Evolutionary conservation across 2,329 filamentous ascomycete genomes (phyloP), one percentile per base, ranked within the genome.

Genomic region (Penicillium crustosum): DNA sequence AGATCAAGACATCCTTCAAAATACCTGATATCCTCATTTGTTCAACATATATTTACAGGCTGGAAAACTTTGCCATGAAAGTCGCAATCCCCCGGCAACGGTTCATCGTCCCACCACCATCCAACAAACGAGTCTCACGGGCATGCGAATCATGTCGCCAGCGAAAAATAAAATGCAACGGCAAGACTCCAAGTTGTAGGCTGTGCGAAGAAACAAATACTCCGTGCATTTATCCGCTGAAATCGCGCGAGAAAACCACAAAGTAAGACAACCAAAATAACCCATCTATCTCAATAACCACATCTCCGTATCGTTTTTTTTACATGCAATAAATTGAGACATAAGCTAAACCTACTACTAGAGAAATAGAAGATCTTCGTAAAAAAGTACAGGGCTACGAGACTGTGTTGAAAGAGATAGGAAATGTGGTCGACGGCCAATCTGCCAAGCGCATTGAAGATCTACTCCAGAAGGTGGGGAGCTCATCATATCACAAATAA

Each of bases 91-190:
- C 71, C 29, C 66, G 71, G 23, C 66, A 70, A 53, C 64, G 61
- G 6, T 52, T 62, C 12, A 47, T 19, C 5, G 57, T 51, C 13
- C 54, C 57, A 35, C 57, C 60, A 27, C 61, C 63, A 41, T 65
- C 65, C 55, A 66, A 62, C 57, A 66, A 69, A 35, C 70, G 71
- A 25, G 71, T 73, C 31, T 66, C 70, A n/a, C 61, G 71, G 44
- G 76, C 77, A 15, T 79, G 77, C 49, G 74, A 77, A 62, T 72
- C 75, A 21, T 79, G 77, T 57, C 69, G 74, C 15, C 68, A 70
- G 47, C 67, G 75, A 19, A 79, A 79, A 61, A 77, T 71, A n/a
- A 79, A 78, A 65, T 79, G 77, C 61, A 75, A 72, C 55, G 77
- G 77, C 10, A 74, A 77, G 55, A 71, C 70, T 13, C 77, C 77